Evolutionary conservation across 1,284 basidiomycete genomes (phyloP).

Genomic region (Chiua sp.): DNA sequence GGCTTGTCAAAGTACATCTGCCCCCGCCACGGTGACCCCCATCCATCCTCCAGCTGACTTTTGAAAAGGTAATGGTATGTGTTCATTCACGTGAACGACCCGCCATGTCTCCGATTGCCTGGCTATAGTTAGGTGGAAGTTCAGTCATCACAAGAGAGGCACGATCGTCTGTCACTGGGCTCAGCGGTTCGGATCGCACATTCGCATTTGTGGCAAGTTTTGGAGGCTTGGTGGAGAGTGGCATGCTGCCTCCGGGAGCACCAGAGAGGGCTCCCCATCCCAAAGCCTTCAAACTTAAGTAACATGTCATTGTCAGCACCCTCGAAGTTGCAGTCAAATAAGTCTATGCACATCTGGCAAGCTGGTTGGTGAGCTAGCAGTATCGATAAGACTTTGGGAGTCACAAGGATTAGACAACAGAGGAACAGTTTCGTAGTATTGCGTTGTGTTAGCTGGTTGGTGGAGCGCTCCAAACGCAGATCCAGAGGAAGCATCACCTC

Average conservation of each 20-base stretch:
- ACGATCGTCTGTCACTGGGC: too few relatives aligned
- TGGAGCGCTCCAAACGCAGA: slow-evolving; percentile 3
- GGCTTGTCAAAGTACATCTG: too few relatives aligned
- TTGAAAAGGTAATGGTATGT: too few relatives aligned
- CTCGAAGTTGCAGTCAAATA: not conserved
- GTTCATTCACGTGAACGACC: too few relatives aligned
- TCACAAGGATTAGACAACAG: not conserved
- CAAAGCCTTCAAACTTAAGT: not conserved
- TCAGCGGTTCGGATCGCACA: not conserved
- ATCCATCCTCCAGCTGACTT: too few relatives aligned
- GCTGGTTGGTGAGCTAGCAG: slow-evolving; percentile 1
- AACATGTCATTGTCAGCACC: not conserved
- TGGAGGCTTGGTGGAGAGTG: slow-evolving; percentile 22
- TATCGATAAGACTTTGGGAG: not conserved
- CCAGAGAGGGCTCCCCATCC: slow-evolving; percentile 29
- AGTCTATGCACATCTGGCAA: slow-evolving; percentile 19
- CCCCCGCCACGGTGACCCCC: too few relatives aligned
- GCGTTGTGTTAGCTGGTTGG: not conserved
- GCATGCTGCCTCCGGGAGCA: slow-evolving; percentile 26
- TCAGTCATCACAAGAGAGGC: too few relatives aligned
- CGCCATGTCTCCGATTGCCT: slow-evolving; percentile 14
- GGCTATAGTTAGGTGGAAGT: slow-evolving; percentile 27
- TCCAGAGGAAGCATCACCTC: slow-evolving; percentile 2
- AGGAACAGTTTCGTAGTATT: not conserved
- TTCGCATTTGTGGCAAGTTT: slow-evolving; percentile 10